Percentiles rank a stretch among this genome's conserved stretches.
Evolutionary conservation across 1,284 basidiomycete species (phyloP).

Genomic region (Lignosus rhinocerotis): DNA sequence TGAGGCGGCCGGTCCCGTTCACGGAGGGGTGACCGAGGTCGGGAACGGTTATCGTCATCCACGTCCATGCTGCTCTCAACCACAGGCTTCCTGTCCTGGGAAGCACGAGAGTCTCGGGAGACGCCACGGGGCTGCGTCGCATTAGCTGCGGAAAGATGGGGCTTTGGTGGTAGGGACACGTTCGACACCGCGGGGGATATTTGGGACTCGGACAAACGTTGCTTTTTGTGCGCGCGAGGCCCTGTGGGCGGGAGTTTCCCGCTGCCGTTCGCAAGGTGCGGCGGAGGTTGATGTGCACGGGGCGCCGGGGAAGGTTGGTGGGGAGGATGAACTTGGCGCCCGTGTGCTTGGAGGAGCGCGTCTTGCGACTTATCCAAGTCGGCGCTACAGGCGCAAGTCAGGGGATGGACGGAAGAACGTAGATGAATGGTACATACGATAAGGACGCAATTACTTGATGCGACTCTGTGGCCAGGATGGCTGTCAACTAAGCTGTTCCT

Average conservation of each 20-base stretch:
- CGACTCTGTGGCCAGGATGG: slow-evolving; percentile 52
- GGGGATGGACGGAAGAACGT: not conserved
- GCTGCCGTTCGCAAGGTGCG: slow-evolving; percentile 34
- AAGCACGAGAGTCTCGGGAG: slow-evolving; percentile 40
- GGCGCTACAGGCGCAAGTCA: slow-evolving; percentile 32
- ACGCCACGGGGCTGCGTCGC: slow-evolving; percentile 29
- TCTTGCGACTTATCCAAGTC: slow-evolving; percentile 77
- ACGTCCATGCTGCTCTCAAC: slow-evolving; percentile 52
- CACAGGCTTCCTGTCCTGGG: slow-evolving; percentile 35
- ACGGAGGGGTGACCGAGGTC: slow-evolving; percentile 34
- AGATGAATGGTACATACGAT: slow-evolving; percentile 53
- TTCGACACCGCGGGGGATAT: slow-evolving; percentile 39
- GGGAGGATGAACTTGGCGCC: slow-evolving; percentile 38
- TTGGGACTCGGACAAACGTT: slow-evolving; percentile 61
- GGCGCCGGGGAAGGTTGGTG: slow-evolving; percentile 40
- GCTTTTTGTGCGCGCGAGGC: slow-evolving; percentile 76
- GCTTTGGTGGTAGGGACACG: slow-evolving; percentile 26
- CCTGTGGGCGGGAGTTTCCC: slow-evolving; percentile 70
- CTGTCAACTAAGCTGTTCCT: slow-evolving; percentile 1
- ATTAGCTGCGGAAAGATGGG: slow-evolving; percentile 28
- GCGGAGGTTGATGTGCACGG: slow-evolving; percentile 36
- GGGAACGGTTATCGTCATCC: slow-evolving; percentile 48
- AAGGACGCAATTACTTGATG: slow-evolving; percentile 67
- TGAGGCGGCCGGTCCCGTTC: slow-evolving; percentile 34
- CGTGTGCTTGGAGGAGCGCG: slow-evolving; percentile 45